phyloP scores from a whole-genome alignment of 495 filamentous ascomycete species.

The Bacidia gigantensis region DNA sequence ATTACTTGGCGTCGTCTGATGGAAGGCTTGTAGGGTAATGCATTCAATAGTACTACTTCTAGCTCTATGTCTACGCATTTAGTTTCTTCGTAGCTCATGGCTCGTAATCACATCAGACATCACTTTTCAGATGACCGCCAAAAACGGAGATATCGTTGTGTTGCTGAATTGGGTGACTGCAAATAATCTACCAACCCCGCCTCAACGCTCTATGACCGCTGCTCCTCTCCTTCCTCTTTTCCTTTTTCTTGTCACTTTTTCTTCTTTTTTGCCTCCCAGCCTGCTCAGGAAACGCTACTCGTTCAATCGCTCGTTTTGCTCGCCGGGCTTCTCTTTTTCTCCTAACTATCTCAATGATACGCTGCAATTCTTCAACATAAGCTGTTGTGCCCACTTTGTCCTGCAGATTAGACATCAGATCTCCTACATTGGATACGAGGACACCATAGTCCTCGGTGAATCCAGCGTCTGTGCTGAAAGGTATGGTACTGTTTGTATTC shows the following conservation, averaged over 20 bases:
- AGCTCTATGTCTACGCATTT: neutral
- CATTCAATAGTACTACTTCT: no score
- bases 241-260: constrained; percentile 75
- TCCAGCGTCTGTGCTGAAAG: constrained; percentile 47
- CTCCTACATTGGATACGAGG: constrained; percentile 52
- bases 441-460: constrained; percentile 55
- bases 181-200: constrained; percentile 41
- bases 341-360: constrained; percentile 53
- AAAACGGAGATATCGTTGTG: no score
- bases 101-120: neutral
- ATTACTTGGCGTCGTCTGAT: no score
- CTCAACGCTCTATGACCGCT: constrained; percentile 53
- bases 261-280: constrained; percentile 66
- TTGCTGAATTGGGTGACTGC: no score
- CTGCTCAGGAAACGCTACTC: constrained; percentile 66
- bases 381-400: constrained; percentile 68
- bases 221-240: constrained; percentile 64
- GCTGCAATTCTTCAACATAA: constrained; percentile 55
- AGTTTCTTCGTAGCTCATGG: neutral
- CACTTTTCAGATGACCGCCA: no score
- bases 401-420: constrained; percentile 62
- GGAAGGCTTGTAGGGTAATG: no score
- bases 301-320: constrained; percentile 73
- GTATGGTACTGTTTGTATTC: constrained; percentile 56
- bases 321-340: constrained; percentile 57